phyloP scores from a whole-genome alignment of 345 rosid genomes.

The Citrus inodora region DNA sequence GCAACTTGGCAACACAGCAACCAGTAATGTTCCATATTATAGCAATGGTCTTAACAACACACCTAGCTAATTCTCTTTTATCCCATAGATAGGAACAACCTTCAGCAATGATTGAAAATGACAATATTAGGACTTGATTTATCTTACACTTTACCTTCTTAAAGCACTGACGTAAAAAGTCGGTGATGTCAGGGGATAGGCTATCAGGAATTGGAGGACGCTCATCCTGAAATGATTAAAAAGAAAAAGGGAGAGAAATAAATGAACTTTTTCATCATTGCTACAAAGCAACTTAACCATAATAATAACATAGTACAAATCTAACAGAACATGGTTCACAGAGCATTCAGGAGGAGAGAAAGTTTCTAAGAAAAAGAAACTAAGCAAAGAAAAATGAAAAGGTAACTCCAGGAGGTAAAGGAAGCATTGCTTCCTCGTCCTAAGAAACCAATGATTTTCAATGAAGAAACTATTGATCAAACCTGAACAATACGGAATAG shows the following conservation, averaged over 20 bases:
- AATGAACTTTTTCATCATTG: not conserved
- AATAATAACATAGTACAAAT: not conserved
- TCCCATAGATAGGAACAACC: not conserved
- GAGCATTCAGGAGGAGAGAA: constrained; percentile 1
- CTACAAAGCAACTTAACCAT: not conserved
- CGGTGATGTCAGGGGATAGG: constrained; percentile 93
- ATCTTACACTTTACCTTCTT: constrained; percentile 66
- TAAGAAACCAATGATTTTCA: not conserved
- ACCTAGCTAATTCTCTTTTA: not conserved
- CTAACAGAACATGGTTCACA: not conserved
- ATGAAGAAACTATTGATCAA: constrained; percentile 11
- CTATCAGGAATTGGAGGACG: constrained; percentile 97
- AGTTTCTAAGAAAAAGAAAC: not conserved
- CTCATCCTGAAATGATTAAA: constrained; percentile 59
- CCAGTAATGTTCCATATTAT: not conserved
- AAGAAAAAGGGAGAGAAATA: not conserved
- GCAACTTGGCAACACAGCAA: not conserved
- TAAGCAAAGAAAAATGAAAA: not conserved
- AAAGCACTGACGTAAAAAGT: constrained; percentile 91
- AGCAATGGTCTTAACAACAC: not conserved
- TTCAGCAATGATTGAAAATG: not conserved
- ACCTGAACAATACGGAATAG: constrained; percentile 99
- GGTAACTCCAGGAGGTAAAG: constrained; percentile 3
- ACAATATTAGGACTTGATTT: not conserved
- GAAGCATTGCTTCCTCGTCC: constrained; percentile 1